Percentiles rank a stretch among this genome's conserved stretches.
Conservation (phyloP, 1,284 basidiomycete genomes). For the Ceratobasidium sp. region DNA sequence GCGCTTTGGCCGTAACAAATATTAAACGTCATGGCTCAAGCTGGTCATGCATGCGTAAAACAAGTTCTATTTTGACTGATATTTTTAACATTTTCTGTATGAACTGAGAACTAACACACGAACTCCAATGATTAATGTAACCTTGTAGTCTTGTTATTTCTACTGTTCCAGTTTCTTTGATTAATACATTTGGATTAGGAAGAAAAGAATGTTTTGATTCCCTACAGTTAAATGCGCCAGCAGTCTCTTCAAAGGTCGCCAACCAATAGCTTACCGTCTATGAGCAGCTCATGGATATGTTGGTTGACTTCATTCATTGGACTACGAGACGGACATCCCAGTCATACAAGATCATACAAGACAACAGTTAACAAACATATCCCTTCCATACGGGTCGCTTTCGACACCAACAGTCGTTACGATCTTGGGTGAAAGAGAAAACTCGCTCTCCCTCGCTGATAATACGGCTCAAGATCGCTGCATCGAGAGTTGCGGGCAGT, state of each 20-base stretch:
- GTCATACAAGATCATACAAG: neutral
- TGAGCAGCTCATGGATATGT: too few relatives aligned
- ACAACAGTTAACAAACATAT: conserved; percentile 14
- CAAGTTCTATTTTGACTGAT: neutral
- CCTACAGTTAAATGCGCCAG: neutral
- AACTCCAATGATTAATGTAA: neutral
- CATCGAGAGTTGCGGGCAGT: conserved; percentile 21
- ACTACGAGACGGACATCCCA: neutral
- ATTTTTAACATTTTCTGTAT: neutral
- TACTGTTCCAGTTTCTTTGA: too few relatives aligned
- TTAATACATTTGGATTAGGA: too few relatives aligned
- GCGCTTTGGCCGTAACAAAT: conserved; percentile 27
- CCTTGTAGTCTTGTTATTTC: neutral
- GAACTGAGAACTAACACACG: conserved; percentile 3
- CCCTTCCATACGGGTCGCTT: conserved; percentile 38
- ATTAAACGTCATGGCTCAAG: neutral
- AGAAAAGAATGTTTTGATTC: neutral
- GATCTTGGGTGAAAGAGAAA: conserved; percentile 38
- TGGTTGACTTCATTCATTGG: neutral
- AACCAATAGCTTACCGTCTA: too few relatives aligned
- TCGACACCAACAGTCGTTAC: conserved; percentile 36
- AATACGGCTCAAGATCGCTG: conserved; percentile 37
- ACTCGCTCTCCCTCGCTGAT: conserved; percentile 34
- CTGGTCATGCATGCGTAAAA: too few relatives aligned
- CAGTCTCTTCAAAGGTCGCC: neutral